phyloP scores from a whole-genome alignment of 139 green algal species.

The Desmodesmus armatus region DNA sequence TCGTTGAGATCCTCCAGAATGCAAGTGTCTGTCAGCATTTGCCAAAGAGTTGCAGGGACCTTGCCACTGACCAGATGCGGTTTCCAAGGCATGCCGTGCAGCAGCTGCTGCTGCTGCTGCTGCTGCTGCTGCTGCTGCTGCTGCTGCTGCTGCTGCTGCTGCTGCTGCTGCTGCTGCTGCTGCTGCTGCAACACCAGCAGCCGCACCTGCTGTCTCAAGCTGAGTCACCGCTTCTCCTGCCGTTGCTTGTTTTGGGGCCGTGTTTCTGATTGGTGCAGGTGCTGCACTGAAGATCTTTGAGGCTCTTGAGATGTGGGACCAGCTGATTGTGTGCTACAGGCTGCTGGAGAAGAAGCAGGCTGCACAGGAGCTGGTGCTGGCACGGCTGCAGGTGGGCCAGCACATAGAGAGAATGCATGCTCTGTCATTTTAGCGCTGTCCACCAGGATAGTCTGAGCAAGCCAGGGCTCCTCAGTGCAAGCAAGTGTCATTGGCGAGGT shows the following conservation, averaged over 20 bases:
- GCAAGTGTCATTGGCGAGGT: too few relatives aligned
- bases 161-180: too few relatives aligned
- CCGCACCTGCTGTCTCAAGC: too few relatives aligned
- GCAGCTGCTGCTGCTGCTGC: not conserved
- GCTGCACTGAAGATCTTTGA: conserved; percentile 86
- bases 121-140: conserved; percentile 12
- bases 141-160: not conserved
- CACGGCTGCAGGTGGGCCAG: conserved; percentile 67
- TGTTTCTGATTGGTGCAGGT: too few relatives aligned
- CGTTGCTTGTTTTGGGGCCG: too few relatives aligned
- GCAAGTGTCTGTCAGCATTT: too few relatives aligned
- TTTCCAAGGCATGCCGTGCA: not conserved
- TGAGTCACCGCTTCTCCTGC: too few relatives aligned
- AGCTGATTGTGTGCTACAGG: conserved; percentile 89
- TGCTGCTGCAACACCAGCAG: too few relatives aligned
- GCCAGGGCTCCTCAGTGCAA: too few relatives aligned
- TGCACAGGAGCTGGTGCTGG: conserved; percentile 76
- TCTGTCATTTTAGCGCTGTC: not conserved
- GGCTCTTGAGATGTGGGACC: conserved; percentile 91
- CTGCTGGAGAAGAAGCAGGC: conserved; percentile 84
- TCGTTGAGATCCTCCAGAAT: too few relatives aligned
- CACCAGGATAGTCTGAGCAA: too few relatives aligned
- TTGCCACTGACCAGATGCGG: not conserved
- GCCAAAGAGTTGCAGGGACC: not conserved
- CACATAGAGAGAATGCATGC: not conserved